A percentile compares a stretch with the other conserved stretches of the same genome.
Evolutionary conservation across 805 yeast genomes (phyloP).

Genomic region (Spathaspora arborariae): DNA sequence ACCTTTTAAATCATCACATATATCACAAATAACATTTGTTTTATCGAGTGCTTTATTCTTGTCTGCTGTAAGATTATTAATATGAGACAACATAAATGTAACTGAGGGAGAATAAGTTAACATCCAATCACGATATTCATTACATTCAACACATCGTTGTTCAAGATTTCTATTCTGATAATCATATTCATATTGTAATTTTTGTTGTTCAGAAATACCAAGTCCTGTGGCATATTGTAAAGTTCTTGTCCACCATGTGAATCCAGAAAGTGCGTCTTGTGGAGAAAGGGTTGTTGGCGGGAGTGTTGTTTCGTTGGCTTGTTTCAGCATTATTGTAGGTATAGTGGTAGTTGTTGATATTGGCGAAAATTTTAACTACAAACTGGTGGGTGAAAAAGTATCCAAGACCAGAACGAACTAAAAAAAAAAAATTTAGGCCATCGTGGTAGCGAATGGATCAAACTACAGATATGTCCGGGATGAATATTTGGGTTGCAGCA

Average conservation of each 20-base stretch:
- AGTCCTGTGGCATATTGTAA: constrained; percentile 68
- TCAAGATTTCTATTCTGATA: constrained; percentile 39
- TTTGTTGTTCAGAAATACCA: constrained; percentile 52
- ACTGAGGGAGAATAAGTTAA: constrained; percentile 79
- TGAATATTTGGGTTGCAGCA: constrained; percentile 93
- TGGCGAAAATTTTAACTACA: background rate
- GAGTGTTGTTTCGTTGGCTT: background rate
- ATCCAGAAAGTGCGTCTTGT: constrained; percentile 41
- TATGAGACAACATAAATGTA: constrained; percentile 80
- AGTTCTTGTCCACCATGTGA: constrained; percentile 81
- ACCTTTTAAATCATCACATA: constrained; percentile 74
- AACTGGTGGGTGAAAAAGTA: no score
- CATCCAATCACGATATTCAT: constrained; percentile 77
- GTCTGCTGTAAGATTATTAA: constrained; percentile 57
- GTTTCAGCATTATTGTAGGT: no score
- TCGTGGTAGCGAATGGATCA: background rate
- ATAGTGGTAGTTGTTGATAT: background rate
- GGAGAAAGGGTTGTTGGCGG: constrained; percentile 15
- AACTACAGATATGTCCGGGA: constrained; percentile 20
- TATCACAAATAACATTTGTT: constrained; percentile 67
- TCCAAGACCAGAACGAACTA: background rate
- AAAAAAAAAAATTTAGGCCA: background rate
- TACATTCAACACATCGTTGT: constrained; percentile 63
- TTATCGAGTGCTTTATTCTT: constrained; percentile 30
- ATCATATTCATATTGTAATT: constrained; percentile 54